Evolutionary conservation across 306 rosid species (phyloP), one percentile per base, ranked within the genome.

Genomic region (Rosa rugosa): DNA sequence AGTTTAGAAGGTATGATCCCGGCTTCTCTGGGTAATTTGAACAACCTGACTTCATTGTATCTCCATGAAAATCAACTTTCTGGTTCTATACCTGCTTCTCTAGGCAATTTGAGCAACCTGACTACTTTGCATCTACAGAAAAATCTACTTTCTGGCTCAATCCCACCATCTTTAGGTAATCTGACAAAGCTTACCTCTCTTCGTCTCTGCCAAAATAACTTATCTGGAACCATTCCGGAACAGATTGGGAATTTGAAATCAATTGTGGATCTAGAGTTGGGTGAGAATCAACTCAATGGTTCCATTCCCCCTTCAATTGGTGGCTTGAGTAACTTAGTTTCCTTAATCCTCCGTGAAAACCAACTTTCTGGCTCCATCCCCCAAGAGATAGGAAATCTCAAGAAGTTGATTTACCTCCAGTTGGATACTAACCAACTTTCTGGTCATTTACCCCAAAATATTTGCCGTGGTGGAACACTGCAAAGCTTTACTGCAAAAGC

Each of bases 331-430:
- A 74, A 77, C 73, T 81, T 81, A 45, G 12, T 31, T 22, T 10
- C 0, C 1, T 62, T 81, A 65, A 42, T 53, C 42, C 72, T 85
- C 60, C 81, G 75, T 11, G 40, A 64, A 2, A 85, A 85, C 82
- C 59, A 45, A 49, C 85, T 81, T 57, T 80, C 83, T 3, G 85
- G 88, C n/a, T 71, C 81, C 8, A 53, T 85, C 13, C 85, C 83
- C 5, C 13, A 44, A 22, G 63, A 51, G 31, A 69, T 78, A 11
- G 83, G 65, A 22, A 78, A 75, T 8, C 45, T 79, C 56, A 8
- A 16, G 46, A 73, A 78, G 11, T 23, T 83, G 72, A 68, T 22
- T 7, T 3, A 22, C 27, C 36, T 73, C 7, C 34, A 65, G 12
- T 18, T 86, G 49, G 80, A 54, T 71, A 83, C 76, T 4, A 87